A percentile compares a stretch with the other conserved stretches of the same genome.
These are phyloP conservation scores for Mycena crocata DNA, from an alignment of 768 basidiomycete species.

Conservation along the genomic window DNA sequence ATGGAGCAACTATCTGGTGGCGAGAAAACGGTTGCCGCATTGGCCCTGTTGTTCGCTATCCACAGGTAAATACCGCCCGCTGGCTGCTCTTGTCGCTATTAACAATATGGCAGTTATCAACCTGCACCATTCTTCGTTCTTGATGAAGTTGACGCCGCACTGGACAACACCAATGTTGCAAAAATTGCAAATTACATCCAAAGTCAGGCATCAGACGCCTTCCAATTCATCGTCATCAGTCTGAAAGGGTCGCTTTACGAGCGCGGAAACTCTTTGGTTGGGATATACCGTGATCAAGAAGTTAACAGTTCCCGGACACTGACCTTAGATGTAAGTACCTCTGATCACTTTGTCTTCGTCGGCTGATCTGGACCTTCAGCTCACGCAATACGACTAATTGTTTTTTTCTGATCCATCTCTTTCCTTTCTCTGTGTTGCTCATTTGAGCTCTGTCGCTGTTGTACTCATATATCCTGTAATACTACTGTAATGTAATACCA, in stretches of 20 bases:
- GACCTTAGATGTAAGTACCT: constrained; percentile 83
- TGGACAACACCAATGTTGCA: constrained; percentile 98
- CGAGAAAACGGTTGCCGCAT: constrained; percentile 97
- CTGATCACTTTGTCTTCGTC: constrained; percentile 23
- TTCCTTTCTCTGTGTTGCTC: constrained; percentile 1
- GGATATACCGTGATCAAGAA: constrained; percentile 94
- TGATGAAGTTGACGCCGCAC: constrained; percentile 98
- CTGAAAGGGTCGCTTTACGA: constrained; percentile 95
- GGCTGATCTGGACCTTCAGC: background rate
- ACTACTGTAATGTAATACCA: background rate
- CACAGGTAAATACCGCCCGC: constrained; percentile 71
- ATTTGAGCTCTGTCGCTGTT: constrained; percentile 22
- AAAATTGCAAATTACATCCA: constrained; percentile 96
- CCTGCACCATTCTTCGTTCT: constrained; percentile 98
- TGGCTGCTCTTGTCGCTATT: background rate
- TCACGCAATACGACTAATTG: constrained; percentile 25
- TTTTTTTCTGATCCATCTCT: background rate
- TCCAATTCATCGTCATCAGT: constrained; percentile 98
- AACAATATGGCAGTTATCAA: constrained; percentile 74
- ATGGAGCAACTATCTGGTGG: constrained; percentile 99
- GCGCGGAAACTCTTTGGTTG: constrained; percentile 89
- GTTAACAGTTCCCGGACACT: constrained; percentile 92
- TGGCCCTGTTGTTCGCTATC: constrained; percentile 96
- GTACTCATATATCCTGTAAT: constrained; percentile 19
- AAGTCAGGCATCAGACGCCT: constrained; percentile 81